Evolutionary conservation across 257 asterid species (phyloP), one percentile per base, ranked within the genome.

Genomic region (Buddleja alternifolia): DNA sequence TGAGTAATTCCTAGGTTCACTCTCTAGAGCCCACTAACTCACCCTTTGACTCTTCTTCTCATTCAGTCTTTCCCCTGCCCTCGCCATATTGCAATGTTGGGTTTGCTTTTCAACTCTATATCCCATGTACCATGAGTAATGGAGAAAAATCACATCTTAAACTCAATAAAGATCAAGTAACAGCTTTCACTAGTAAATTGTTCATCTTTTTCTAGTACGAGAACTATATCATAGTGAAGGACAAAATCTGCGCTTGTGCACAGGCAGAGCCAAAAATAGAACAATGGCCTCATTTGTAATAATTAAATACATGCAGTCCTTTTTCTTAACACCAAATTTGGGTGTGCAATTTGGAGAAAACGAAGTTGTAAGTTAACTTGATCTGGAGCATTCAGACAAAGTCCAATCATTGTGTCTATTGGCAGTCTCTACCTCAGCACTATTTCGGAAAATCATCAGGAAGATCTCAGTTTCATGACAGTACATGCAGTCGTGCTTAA

Each of bases 141-240:
- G 36, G 36, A 39, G 34, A 46, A 57, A 16, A 8, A 9, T 16
- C 19, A 44, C 4, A n/a, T 63, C 40, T 24, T 12, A 45, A 64
- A 51, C 24, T 44, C 25, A 44, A 44, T 54, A 56, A 42, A 53
- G 64, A 57, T 21, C 46, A 67, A 67, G 39, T 24, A 66, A 41
- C 11, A 44, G 56, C 5, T 24, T 56, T n/a, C n/a, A n/a, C n/a
- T n/a, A n/a, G n/a, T n/a, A n/a, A n/a, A n/a, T n/a, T n/a, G n/a
- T n/a, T n/a, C n/a, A n/a, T n/a, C n/a, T n/a, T n/a, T n/a, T n/a
- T n/a, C n/a, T n/a, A n/a, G n/a, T n/a, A n/a, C n/a, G n/a, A n/a
- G n/a, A n/a, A n/a, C n/a, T n/a, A n/a, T n/a, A n/a, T n/a, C n/a
- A n/a, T n/a, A n/a, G n/a, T n/a, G n/a, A n/a, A n/a, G n/a, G n/a